phyloP scores from a whole-genome alignment of 2,329 filamentous ascomycete genomes.

The Fusarium torreyae region DNA sequence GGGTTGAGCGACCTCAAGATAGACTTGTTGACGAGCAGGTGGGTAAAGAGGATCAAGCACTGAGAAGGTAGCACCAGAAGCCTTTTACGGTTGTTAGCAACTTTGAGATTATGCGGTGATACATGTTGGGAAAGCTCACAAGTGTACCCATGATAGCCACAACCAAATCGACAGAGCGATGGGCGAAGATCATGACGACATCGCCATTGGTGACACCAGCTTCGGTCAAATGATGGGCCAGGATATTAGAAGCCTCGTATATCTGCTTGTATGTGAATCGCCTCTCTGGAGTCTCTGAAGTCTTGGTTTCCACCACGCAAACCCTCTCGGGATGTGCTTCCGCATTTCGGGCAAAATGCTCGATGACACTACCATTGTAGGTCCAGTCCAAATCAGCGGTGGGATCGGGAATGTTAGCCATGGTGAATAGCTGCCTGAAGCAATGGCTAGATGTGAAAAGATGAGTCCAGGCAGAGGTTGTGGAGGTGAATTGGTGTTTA shows the following conservation, averaged over 20 bases:
- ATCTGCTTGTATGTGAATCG: slow-evolving; percentile 90
- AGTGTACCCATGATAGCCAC: slow-evolving; percentile 82
- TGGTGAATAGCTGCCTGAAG: slow-evolving; percentile 20
- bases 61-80: slow-evolving; percentile 53
- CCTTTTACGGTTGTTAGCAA: slow-evolving; percentile 43
- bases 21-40: slow-evolving; percentile 61
- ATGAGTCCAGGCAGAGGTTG: slow-evolving; percentile 1
- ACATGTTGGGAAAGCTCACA: slow-evolving; percentile 5
- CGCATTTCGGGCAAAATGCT: slow-evolving; percentile 78
- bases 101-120: background rate
- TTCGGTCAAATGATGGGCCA: slow-evolving; percentile 79
- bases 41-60: slow-evolving; percentile 50
- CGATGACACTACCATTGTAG: slow-evolving; percentile 77
- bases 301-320: slow-evolving; percentile 67
- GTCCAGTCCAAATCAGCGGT: slow-evolving; percentile 77
- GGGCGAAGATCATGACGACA: slow-evolving; percentile 93
- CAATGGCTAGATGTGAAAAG: slow-evolving; percentile 7
- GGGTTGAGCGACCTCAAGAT: slow-evolving; percentile 83
- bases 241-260: slow-evolving; percentile 83
- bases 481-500: background rate
- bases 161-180: slow-evolving; percentile 77
- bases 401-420: slow-evolving; percentile 68
- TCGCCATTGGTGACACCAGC: slow-evolving; percentile 83
- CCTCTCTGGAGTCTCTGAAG: slow-evolving; percentile 67
- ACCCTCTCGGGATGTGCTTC: slow-evolving; percentile 73